These are phyloP conservation scores for Brassica balearica DNA, from an alignment of 441 rosid genomes.

Conservation along the genomic window DNA sequence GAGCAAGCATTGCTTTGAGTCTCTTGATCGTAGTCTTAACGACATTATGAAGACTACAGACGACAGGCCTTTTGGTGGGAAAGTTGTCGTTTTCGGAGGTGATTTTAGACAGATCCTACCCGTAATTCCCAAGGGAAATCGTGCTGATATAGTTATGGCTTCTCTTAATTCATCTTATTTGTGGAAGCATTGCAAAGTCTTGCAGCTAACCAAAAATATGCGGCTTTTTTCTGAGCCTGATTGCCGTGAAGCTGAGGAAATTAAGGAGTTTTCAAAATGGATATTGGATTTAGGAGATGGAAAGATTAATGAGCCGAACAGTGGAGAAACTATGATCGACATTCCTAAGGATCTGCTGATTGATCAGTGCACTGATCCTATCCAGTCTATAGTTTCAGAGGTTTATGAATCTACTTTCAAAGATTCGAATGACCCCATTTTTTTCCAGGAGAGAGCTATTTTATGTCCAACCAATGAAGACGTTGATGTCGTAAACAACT, in stretches of 20 bases:
- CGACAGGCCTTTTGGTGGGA: background rate
- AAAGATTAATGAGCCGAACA: background rate
- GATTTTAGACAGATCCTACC: background rate
- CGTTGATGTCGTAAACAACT: background rate
- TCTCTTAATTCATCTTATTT: background rate
- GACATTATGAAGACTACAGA: background rate
- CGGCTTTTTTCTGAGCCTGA: background rate
- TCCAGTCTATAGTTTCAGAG: background rate
- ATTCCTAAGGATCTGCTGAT: background rate
- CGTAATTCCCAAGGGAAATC: background rate
- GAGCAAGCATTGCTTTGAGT: background rate
- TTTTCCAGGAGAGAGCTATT: background rate
- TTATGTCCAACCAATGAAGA: background rate
- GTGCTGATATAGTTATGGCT: background rate
- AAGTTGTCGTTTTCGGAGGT: background rate
- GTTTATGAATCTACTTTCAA: background rate
- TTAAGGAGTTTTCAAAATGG: background rate
- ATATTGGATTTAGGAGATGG: slow-evolving; percentile 4
- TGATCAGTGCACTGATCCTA: background rate
- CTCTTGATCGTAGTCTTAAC: background rate
- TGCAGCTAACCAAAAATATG: background rate
- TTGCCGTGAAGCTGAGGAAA: background rate
- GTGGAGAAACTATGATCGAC: background rate
- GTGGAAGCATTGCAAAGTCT: background rate
- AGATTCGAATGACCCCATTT: background rate